Percentiles rank a stretch among this genome's conserved stretches.
Conservation (phyloP, 768 basidiomycete genomes). For the Hygrocybe coccinea region DNA sequence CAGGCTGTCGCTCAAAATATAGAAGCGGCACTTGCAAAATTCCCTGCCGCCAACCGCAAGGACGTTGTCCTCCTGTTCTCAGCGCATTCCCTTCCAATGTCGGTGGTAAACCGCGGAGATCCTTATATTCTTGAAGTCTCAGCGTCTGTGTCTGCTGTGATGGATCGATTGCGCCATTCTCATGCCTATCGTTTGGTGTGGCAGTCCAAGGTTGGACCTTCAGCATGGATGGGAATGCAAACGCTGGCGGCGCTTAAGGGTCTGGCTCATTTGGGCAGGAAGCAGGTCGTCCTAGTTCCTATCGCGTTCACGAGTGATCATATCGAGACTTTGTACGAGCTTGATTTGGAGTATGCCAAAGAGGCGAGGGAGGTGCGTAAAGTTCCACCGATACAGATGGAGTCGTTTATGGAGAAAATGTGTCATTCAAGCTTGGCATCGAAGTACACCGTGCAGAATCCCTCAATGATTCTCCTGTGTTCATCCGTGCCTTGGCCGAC, state of each 20-base stretch:
- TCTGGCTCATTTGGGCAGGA: conserved; percentile 68
- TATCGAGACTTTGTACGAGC: conserved; percentile 96
- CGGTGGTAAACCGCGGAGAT: conserved; percentile 97
- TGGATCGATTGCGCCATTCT: conserved; percentile 73
- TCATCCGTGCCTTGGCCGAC: conserved; percentile 92
- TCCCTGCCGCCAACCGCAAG: conserved; percentile 62
- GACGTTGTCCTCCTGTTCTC: conserved; percentile 88
- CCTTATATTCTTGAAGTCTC: conserved; percentile 96
- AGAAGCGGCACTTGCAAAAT: conserved; percentile 73
- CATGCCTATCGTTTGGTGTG: conserved; percentile 93
- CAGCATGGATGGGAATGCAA: conserved; percentile 98
- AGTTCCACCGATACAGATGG: not conserved
- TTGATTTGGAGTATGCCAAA: conserved; percentile 88
- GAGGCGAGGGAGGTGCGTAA: conserved; percentile 81
- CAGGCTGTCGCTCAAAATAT: conserved; percentile 91
- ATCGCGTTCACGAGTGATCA: conserved; percentile 99
- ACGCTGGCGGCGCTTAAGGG: conserved; percentile 89
- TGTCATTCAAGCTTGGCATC: conserved; percentile 68
- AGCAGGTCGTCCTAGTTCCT: conserved; percentile 79
- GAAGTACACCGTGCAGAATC: conserved; percentile 86
- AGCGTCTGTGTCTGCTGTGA: conserved; percentile 88
- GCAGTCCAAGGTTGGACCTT: conserved; percentile 97
- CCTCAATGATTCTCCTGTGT: conserved; percentile 92
- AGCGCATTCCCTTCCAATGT: conserved; percentile 96
- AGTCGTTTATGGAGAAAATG: not conserved